These are phyloP conservation scores for Scedosporium dehoogii DNA, from an alignment of 2,329 filamentous ascomycete species.

Conservation along the genomic window DNA sequence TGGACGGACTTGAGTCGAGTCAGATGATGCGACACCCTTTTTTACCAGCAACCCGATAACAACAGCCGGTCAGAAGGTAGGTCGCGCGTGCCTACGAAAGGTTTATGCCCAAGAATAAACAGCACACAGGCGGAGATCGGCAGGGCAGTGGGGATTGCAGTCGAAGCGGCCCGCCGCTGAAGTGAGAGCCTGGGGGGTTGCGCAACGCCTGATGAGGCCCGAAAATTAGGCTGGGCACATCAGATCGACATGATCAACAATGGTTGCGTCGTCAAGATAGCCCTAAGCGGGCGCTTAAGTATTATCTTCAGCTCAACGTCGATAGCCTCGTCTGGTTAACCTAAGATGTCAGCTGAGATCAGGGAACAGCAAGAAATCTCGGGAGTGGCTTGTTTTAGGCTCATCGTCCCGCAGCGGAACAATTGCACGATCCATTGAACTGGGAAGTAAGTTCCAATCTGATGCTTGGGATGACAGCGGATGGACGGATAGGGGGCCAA, in stretches of 20 bases:
- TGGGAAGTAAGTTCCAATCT: neutral
- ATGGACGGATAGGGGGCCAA: neutral
- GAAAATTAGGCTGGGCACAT: too few relatives aligned
- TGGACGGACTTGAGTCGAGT: neutral
- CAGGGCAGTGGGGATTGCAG: too few relatives aligned
- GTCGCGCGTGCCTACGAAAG: neutral
- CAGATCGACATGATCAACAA: too few relatives aligned
- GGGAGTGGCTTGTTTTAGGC: slow-evolving; percentile 6
- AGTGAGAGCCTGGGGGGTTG: too few relatives aligned
- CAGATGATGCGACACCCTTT: too few relatives aligned
- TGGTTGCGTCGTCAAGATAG: neutral
- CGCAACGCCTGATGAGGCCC: neutral
- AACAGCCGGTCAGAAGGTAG: too few relatives aligned
- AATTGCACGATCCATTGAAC: neutral
- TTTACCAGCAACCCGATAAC: too few relatives aligned
- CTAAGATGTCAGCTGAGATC: neutral
- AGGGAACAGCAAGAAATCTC: neutral
- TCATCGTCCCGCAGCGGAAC: slow-evolving; percentile 3
- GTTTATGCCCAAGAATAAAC: neutral
- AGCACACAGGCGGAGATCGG: neutral
- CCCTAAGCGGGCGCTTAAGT: neutral
- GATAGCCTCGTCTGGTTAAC: neutral
- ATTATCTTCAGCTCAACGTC: neutral
- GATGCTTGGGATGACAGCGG: neutral
- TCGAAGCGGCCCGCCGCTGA: too few relatives aligned